Conservation (phyloP, 768 basidiomycete species). For the Gyrodon lividus region DNA sequence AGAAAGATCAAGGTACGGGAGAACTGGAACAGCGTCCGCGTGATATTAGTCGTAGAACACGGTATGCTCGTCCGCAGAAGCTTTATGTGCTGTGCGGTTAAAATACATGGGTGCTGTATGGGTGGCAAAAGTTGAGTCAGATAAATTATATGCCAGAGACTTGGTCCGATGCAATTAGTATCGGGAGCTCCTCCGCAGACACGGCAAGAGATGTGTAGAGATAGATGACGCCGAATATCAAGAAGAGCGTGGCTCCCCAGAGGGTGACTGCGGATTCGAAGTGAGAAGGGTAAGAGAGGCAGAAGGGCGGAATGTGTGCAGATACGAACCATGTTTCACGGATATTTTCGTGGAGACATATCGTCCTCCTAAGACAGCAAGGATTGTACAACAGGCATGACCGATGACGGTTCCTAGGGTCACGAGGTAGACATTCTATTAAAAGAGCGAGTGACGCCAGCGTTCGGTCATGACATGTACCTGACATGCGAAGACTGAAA, state of each 20-base stretch:
- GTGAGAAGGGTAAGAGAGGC: neutral
- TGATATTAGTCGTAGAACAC: neutral
- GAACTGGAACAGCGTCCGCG: neutral
- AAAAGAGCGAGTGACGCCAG: constrained; percentile 6
- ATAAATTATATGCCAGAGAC: constrained; percentile 1
- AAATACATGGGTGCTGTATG: constrained; percentile 1
- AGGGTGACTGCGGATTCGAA: constrained; percentile 63
- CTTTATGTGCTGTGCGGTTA: constrained; percentile 3
- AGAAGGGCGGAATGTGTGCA: neutral
- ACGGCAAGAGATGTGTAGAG: constrained; percentile 56
- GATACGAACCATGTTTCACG: constrained; percentile 78
- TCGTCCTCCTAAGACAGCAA: constrained; percentile 92
- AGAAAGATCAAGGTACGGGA: neutral
- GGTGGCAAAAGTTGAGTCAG: neutral
- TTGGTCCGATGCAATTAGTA: constrained; percentile 13
- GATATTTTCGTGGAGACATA: constrained; percentile 93
- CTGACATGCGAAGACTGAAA: neutral
- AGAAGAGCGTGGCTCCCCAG: constrained; percentile 77
- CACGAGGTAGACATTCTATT: constrained; percentile 88
- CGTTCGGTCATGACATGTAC: neutral
- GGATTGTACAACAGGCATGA: constrained; percentile 80
- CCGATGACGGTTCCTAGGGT: constrained; percentile 88
- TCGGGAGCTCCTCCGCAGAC: constrained; percentile 20
- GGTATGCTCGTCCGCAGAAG: neutral
- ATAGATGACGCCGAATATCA: constrained; percentile 81